Percentiles rank a stretch among this genome's conserved stretches.
Conservation (phyloP, 257 asterid species). For the Hygrophila difformis region DNA sequence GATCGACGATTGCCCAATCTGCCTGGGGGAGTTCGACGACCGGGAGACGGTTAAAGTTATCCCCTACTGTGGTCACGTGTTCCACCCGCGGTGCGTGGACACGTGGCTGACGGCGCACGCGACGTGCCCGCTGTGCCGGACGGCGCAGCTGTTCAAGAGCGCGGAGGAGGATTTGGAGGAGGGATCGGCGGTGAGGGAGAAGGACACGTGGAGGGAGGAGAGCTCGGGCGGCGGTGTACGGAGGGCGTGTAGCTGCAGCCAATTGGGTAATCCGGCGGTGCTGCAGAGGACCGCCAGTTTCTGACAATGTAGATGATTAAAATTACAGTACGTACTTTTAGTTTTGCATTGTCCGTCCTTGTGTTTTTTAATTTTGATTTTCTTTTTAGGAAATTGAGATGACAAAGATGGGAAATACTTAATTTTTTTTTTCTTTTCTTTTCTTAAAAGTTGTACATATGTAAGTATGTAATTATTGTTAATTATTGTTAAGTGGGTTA, state of each 20-base stretch:
- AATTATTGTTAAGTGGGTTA: too few relatives aligned
- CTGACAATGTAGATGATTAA: not conserved
- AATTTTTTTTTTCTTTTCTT: too few relatives aligned
- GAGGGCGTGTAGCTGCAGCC: not conserved
- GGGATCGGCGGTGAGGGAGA: not conserved
- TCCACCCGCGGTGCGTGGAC: conserved; percentile 63
- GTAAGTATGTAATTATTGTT: too few relatives aligned
- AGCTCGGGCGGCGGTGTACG: not conserved
- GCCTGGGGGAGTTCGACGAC: conserved; percentile 55
- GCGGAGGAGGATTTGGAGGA: conserved; percentile 23
- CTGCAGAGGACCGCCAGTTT: not conserved
- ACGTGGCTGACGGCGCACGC: conserved; percentile 74
- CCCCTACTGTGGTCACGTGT: conserved; percentile 76
- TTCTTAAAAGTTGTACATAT: too few relatives aligned
- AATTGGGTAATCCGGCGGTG: not conserved
- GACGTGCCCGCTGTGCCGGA: conserved; percentile 80
- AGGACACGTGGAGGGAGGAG: not conserved
- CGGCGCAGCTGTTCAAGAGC: conserved; percentile 33
- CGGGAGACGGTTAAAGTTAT: conserved; percentile 46
- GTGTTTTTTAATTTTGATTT: too few relatives aligned
- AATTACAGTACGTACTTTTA: too few relatives aligned
- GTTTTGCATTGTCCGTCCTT: too few relatives aligned
- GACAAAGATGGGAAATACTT: too few relatives aligned
- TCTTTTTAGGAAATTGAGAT: too few relatives aligned
- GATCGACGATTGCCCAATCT: conserved; percentile 57